These are phyloP conservation scores for Venturia asperata DNA, from an alignment of 2,329 filamentous ascomycete species.

Conservation along the genomic window DNA sequence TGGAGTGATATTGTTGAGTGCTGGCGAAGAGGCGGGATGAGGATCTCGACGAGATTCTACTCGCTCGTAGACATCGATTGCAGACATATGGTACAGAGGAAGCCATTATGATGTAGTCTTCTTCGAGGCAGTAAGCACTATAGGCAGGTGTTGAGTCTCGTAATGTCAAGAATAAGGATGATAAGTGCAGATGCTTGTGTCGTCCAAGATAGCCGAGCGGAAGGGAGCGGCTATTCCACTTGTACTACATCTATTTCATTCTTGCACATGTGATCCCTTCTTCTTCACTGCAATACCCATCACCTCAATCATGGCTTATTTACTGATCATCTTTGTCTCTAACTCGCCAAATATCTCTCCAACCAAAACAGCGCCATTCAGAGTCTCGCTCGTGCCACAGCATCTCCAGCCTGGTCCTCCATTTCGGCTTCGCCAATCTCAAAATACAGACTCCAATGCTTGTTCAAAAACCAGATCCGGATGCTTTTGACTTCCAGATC, in stretches of 20 bases:
- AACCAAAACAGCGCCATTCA: background rate
- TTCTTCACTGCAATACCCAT: no score
- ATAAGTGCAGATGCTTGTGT: background rate
- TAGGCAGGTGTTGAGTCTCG: background rate
- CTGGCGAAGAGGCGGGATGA: background rate
- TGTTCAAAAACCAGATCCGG: background rate
- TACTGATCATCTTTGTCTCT: no score
- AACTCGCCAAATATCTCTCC: background rate
- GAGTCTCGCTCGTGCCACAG: background rate
- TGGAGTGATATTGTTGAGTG: constrained; percentile 8
- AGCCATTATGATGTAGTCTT: background rate
- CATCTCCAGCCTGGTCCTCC: background rate
- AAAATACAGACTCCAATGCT: background rate
- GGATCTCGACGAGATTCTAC: background rate
- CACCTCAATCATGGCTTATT: no score
- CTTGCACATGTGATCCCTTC: no score
- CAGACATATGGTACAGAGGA: constrained; percentile 10
- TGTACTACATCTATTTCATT: no score
- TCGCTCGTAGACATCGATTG: constrained; percentile 18
- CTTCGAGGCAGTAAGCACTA: background rate
- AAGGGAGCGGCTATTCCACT: background rate
- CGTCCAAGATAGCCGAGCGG: background rate
- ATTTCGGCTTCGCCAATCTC: background rate
- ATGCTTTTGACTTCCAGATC: background rate
- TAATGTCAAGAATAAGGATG: background rate